phyloP scores from a whole-genome alignment of 2,329 filamentous ascomycete species.

The Cladosporium sp. region DNA sequence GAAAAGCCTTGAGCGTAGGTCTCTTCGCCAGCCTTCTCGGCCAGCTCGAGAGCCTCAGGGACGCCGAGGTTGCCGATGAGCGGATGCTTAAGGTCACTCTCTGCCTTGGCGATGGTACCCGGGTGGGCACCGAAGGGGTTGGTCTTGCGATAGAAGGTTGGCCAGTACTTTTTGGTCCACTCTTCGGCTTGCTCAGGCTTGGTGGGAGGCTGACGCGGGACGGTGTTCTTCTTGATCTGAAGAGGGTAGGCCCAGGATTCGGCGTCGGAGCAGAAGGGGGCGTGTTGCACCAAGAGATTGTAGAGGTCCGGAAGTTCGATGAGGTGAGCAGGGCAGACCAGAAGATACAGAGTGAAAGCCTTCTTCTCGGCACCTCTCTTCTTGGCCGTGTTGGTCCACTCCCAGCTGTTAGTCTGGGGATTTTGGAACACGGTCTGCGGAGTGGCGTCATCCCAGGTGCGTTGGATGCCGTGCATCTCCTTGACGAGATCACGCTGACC shows the following conservation, averaged over 20 bases:
- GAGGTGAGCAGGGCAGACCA: conserved; percentile 47
- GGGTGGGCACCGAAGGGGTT: conserved; percentile 83
- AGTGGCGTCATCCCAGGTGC: conserved; percentile 27
- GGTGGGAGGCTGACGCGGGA: conserved; percentile 69
- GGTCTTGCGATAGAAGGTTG: conserved; percentile 78
- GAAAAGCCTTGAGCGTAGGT: conserved; percentile 50
- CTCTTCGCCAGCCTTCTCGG: conserved; percentile 58
- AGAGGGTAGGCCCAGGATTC: conserved; percentile 38
- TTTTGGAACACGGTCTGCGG: conserved; percentile 27
- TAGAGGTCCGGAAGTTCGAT: conserved; percentile 53
- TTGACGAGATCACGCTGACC: conserved; percentile 29
- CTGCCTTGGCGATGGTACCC: conserved; percentile 64
- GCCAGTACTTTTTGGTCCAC: conserved; percentile 77
- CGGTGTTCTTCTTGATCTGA: conserved; percentile 59
- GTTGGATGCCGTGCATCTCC: conserved; percentile 30
- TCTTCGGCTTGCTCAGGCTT: conserved; percentile 68
- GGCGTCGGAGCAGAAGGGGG: conserved; percentile 36
- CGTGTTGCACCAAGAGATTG: conserved; percentile 32
- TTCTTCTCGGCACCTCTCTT: conserved; percentile 45
- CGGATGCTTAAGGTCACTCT: conserved; percentile 56
- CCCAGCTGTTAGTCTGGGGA: conserved; percentile 37
- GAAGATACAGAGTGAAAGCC: conserved; percentile 42
- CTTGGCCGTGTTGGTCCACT: conserved; percentile 56
- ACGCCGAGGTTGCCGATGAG: conserved; percentile 45
- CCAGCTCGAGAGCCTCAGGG: conserved; percentile 57